Evolutionary conservation across 192 early-diverging fungal species (phyloP), one percentile per base, ranked within the genome.

Genomic region (Allomyces javanicus): DNA sequence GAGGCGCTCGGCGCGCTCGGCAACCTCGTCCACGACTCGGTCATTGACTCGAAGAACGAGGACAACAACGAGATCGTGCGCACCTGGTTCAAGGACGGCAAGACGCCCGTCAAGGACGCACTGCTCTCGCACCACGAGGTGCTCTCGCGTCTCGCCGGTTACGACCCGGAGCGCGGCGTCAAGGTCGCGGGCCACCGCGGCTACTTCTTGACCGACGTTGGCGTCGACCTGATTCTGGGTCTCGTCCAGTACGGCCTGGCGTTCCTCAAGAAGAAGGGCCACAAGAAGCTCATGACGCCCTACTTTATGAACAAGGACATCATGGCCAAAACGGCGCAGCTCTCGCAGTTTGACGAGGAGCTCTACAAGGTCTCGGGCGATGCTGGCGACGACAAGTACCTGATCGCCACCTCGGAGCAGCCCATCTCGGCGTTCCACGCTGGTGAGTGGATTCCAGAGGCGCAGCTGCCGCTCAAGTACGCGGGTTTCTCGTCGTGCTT

Each of bases 361-460:
- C 80, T 99, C 66, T 99, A 99, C 86, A 96, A 92, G 74, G 82
- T 85, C 62, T 79, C 79, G 66, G 86, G 86, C 26, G 88, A 88
- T 40, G 64, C 44, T 67, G 84, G 81, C 68, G 87, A 89, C 68
- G 87, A 91, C 70, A 99, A 93, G 82, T 99, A 96, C 75, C 78
- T 99, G 68, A 99, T 99, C 73, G 96, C 96, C 55, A 99, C 96
- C 61, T 89, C 87, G 10, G 96, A 99, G 79, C 96, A 99, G 79
- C 96, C 96, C 64, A 96, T 99, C 78, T 90, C 87, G 33, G 93
- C 93, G 23, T 93, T 86, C 85, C 94, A 99, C 79, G 79, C 89
- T 62, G 85, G 86, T 71, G 94, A 97, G 79, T 94, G 90, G 92
- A 93, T 99, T 69, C 89, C 92, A 62, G 81, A 86, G 62, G 84